Evolutionary conservation across 352 stramenopile genomes (phyloP).

Genomic region (Globisporangium nodosum): DNA sequence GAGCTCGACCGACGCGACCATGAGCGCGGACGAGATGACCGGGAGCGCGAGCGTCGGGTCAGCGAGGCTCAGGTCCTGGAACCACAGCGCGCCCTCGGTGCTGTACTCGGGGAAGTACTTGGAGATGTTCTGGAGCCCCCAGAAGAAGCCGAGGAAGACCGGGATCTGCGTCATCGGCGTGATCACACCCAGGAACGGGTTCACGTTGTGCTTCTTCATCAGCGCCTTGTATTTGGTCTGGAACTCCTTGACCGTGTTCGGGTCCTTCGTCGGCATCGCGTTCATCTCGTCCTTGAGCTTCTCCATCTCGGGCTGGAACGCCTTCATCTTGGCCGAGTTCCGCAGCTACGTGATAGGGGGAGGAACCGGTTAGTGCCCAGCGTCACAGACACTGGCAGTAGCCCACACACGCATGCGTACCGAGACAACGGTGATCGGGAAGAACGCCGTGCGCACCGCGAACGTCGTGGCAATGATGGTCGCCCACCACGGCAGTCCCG

Average conservation of each 20-base stretch:
- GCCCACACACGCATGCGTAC: conserved; percentile 21
- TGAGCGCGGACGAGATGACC: conserved; percentile 71
- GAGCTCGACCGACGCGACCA: conserved; percentile 74
- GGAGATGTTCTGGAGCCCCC: conserved; percentile 70
- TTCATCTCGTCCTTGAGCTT: conserved; percentile 75
- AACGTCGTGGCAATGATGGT: conserved; percentile 84
- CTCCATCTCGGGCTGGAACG: conserved; percentile 79
- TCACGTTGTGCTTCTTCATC: conserved; percentile 82
- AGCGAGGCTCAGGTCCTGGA: conserved; percentile 66
- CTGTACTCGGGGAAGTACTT: conserved; percentile 79
- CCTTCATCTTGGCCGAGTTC: conserved; percentile 84
- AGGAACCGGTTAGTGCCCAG: neutral
- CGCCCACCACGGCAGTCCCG: conserved; percentile 83
- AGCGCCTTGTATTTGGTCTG: conserved; percentile 70
- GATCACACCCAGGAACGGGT: conserved; percentile 66
- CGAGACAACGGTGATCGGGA: conserved; percentile 77
- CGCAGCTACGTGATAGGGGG: conserved; percentile 33
- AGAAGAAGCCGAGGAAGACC: conserved; percentile 84
- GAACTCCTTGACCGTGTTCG: conserved; percentile 53
- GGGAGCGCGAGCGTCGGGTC: conserved; percentile 77
- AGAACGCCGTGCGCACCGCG: conserved; percentile 57
- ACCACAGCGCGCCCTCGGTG: conserved; percentile 75
- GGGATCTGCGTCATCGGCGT: conserved; percentile 73
- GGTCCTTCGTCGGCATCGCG: conserved; percentile 30
- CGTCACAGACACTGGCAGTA: neutral